phyloP scores from a whole-genome alignment of 768 basidiomycete species.

The Kwoniella newhampshirensis region DNA sequence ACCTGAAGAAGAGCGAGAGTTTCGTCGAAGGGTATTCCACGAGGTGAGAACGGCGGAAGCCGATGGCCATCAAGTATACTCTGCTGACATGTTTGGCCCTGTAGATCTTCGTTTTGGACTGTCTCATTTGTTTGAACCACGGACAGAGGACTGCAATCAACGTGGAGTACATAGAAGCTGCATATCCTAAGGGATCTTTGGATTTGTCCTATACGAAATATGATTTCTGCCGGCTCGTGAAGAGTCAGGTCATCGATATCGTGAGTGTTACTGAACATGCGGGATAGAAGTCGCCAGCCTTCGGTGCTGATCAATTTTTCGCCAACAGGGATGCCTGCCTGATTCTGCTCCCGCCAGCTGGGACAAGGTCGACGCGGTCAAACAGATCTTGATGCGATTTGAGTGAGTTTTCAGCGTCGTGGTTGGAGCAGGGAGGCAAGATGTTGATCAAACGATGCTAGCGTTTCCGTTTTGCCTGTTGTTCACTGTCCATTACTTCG shows the following conservation, averaged over 20 bases:
- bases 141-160: conserved; percentile 40
- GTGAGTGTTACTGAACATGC: conserved; percentile 10
- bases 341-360: conserved; percentile 32
- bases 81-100: neutral
- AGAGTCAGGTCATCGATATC: conserved; percentile 40
- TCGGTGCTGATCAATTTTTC: neutral
- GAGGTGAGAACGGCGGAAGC: too few relatives aligned
- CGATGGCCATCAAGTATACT: too few relatives aligned
- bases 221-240: conserved; percentile 36
- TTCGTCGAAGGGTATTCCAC: conserved; percentile 42
- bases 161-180: conserved; percentile 37
- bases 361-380: conserved; percentile 25
- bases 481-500: conserved; percentile 38
- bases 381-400: conserved; percentile 27
- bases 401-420: too few relatives aligned
- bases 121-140: conserved; percentile 43
- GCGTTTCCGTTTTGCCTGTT: conserved; percentile 16
- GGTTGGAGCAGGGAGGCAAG: too few relatives aligned
- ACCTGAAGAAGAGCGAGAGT: conserved; percentile 36
- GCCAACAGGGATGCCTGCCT: conserved; percentile 31
- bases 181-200: conserved; percentile 23
- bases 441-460: too few relatives aligned
- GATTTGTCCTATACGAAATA: conserved; percentile 25
- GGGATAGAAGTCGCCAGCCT: neutral
- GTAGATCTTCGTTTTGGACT: conserved; percentile 38